Conservation (phyloP, 164 flowering plant genomes). For the Akebia trifoliata region DNA sequence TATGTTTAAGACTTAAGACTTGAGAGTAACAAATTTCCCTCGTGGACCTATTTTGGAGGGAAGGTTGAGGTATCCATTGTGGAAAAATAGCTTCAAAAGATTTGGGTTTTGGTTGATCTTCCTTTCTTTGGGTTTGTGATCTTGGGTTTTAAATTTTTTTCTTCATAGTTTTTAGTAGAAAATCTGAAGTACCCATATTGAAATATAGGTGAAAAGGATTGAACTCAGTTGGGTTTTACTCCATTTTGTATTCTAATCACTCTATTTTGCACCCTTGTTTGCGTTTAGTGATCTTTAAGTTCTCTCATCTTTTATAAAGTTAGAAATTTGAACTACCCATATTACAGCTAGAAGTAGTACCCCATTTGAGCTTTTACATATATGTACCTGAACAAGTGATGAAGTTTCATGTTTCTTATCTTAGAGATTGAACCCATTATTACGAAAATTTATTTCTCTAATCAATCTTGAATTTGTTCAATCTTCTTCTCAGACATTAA, state of each 20-base stretch:
- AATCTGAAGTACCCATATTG: constrained; percentile 7
- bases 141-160: neutral
- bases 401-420: neutral
- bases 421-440: neutral
- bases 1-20: no score
- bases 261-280: neutral
- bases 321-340: neutral
- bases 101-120: neutral
- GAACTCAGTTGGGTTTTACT: neutral
- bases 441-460: neutral
- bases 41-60: neutral
- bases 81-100: neutral
- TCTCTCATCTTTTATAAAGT: neutral
- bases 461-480: no score
- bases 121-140: neutral
- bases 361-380: no score
- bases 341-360: neutral
- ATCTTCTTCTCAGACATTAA: no score
- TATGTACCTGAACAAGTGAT: no score
- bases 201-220: neutral
- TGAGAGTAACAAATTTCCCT: no score
- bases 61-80: neutral
- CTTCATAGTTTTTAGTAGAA: neutral
- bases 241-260: neutral
- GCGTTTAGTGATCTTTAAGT: neutral